phyloP scores from a whole-genome alignment of 768 basidiomycete genomes.

The Harrya chromipes region DNA sequence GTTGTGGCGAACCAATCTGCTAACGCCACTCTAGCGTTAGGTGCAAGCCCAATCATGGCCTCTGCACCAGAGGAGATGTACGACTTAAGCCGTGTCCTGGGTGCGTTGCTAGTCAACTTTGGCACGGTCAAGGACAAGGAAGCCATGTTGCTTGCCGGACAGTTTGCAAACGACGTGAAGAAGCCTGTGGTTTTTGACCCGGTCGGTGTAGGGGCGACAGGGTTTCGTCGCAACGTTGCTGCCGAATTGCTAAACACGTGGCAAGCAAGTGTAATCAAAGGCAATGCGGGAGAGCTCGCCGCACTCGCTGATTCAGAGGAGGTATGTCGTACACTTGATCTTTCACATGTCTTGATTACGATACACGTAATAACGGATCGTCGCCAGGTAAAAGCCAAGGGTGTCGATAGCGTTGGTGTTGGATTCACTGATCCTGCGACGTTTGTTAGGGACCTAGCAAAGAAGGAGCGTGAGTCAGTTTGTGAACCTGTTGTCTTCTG shows the following conservation, averaged over 20 bases:
- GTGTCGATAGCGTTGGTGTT: conserved; percentile 80
- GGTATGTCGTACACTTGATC: conserved; percentile 36
- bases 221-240: conserved; percentile 54
- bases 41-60: conserved; percentile 94
- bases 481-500: neutral
- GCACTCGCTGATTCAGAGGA: conserved; percentile 73
- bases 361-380: neutral
- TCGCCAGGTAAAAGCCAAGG: conserved; percentile 63
- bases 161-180: conserved; percentile 58
- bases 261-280: conserved; percentile 92
- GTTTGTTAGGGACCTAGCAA: conserved; percentile 69
- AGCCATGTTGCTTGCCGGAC: conserved; percentile 76
- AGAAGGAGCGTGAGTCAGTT: conserved; percentile 63
- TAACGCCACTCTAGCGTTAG: conserved; percentile 83
- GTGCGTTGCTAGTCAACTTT: conserved; percentile 80
- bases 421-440: conserved; percentile 73
- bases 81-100: conserved; percentile 63
- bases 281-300: conserved; percentile 88
- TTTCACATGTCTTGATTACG: neutral
- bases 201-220: conserved; percentile 85
- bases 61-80: conserved; percentile 79
- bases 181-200: conserved; percentile 90
- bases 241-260: conserved; percentile 69
- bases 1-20: conserved; percentile 90
- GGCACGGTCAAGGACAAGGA: conserved; percentile 72